These are phyloP conservation scores for Angomonas ambiguus DNA, from an alignment of 208 protist species.

Conservation along the genomic window DNA sequence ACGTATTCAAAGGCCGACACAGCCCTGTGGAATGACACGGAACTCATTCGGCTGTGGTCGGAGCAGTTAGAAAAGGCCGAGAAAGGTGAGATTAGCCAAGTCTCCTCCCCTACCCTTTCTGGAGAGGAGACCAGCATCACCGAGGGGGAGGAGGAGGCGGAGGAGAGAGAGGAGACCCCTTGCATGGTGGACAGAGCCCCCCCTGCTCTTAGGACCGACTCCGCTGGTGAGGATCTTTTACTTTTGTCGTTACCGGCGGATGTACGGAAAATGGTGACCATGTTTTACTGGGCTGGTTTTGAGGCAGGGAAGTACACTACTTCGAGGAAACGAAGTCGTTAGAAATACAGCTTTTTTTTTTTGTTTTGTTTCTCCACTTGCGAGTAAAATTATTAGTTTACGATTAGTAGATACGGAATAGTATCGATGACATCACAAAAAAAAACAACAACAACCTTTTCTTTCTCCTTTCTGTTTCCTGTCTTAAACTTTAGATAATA, in stretches of 20 bases:
- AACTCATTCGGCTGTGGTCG: slow-evolving; percentile 75
- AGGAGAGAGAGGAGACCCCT: neutral
- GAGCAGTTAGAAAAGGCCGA: slow-evolving; percentile 45
- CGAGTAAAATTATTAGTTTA: too few species aligned
- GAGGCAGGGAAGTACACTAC: slow-evolving; percentile 34
- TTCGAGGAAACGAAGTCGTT: neutral
- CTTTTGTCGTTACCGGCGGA: slow-evolving; percentile 30
- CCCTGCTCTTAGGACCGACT: neutral
- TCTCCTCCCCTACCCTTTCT: neutral
- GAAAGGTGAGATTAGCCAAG: neutral
- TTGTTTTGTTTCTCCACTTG: slow-evolving; percentile 13
- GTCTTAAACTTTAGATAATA: slow-evolving; percentile 7
- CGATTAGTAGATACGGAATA: too few species aligned
- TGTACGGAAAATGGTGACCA: slow-evolving; percentile 29
- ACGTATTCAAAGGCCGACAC: slow-evolving; percentile 41
- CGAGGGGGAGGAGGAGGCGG: neutral
- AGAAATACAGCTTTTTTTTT: neutral
- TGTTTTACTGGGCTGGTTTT: slow-evolving; percentile 57
- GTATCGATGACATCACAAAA: neutral
- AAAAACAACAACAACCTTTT: slow-evolving; percentile 14
- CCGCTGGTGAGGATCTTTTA: neutral
- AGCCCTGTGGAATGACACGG: slow-evolving; percentile 77
- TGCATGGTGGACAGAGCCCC: neutral
- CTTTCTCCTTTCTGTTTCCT: slow-evolving; percentile 1
- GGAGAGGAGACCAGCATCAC: neutral